Evolutionary conservation across 1,139 yeast genomes (phyloP).

Genomic region (Magnusiomyces paraingens): DNA sequence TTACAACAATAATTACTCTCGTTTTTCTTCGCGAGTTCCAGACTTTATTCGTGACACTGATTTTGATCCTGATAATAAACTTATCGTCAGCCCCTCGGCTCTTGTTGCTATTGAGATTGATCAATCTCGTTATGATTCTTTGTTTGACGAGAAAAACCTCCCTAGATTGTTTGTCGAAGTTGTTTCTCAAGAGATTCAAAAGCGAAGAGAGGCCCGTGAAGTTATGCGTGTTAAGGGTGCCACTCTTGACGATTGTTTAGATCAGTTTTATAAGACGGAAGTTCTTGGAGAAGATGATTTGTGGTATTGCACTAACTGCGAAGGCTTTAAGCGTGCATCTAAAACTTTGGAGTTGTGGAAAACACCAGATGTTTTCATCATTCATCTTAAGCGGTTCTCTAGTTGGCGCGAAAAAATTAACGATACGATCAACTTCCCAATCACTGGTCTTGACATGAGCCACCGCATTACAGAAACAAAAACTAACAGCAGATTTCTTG

Average conservation of each 20-base stretch:
- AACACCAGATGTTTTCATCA: conserved; percentile 81
- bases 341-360: conserved; percentile 89
- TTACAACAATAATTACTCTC: no score
- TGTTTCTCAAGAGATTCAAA: conserved; percentile 41
- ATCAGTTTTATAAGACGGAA: conserved; percentile 73
- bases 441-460: conserved; percentile 69
- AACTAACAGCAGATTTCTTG: conserved; percentile 14
- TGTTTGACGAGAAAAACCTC: background rate
- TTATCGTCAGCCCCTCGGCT: conserved; percentile 5
- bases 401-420: conserved; percentile 87
- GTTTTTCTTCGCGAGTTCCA: no score
- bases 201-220: conserved; percentile 45
- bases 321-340: conserved; percentile 84
- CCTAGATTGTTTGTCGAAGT: conserved; percentile 4
- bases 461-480: conserved; percentile 41
- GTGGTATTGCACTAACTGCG: conserved; percentile 91
- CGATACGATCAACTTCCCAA: conserved; percentile 80
- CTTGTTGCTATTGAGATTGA: background rate
- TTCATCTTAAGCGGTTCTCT: conserved; percentile 87
- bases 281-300: conserved; percentile 82
- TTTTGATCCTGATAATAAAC: background rate
- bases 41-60: no score
- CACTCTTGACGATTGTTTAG: conserved; percentile 67
- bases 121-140: background rate
- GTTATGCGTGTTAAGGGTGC: conserved; percentile 40